Evolutionary conservation across 2,329 filamentous ascomycete genomes (phyloP), one percentile per base, ranked within the genome.

Genomic region (Coniochaeta sp.): DNA sequence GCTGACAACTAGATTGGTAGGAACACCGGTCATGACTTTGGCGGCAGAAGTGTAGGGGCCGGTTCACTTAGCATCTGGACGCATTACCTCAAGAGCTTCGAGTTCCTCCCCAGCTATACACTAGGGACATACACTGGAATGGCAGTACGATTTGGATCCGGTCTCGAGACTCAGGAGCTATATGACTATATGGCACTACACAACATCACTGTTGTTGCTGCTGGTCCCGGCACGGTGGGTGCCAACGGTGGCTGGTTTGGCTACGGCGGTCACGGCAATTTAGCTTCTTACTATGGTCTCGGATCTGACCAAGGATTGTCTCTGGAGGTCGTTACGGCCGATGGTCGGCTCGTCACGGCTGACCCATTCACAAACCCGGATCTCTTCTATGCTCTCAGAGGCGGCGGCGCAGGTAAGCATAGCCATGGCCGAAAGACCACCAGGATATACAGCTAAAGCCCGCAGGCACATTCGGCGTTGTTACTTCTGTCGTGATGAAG

Each of bases 271-370:
- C 81, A 85, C 65, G 76, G 74, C 2, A 71, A 74, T 1, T 69
- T 83, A 9, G 71, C 71, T 2, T 80, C 79, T 0, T 72, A 67
- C 9, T 77, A 77, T 44, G 82, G 82, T 0, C 69, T 85, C 1
- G 81, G 72, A 1, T 79, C 79, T 0, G 82, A 84, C 63, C 79
- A 84, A 62, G 76, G 77, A 0, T 70, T 85, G 8, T 74, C 78
- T 50, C 72, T 76, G 61, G 72, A 79, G 28, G 77, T 81, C 0
- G 73, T 84, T 0, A 80, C 78, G 7, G 79, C 76, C 0, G 69
- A 73, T 50, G 82, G 82, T 1, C 60, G 70, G 2, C 66, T 78
- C 36, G 66, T 83, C 1, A 77, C 72, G 1, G 82, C 81, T 1
- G 75, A 76, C 55, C 63, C 68, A 7, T 67, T 66, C 30, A 66